Evolutionary conservation across 441 rosid species (phyloP), one percentile per base, ranked within the genome.

Genomic region (Eutrema salsugineum): DNA sequence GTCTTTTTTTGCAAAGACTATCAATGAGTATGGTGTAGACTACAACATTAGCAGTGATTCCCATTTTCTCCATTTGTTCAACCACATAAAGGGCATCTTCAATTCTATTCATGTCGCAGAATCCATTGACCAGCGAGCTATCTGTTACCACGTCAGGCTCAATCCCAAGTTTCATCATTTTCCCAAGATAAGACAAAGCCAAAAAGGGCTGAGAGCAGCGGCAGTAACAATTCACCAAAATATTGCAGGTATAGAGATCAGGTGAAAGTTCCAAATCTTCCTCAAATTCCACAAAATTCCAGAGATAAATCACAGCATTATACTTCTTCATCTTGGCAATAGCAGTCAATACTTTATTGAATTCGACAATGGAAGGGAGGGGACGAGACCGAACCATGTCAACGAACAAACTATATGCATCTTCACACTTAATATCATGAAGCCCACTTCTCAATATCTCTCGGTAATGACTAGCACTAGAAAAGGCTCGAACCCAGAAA

Each of bases 81-180:
- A 39, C 48, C 42, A 73, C 77, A 54, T 17, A 47, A 6, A 61
- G 0, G 4, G 78, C 78, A 27, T 57, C 70, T 0, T 47, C 0
- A 14, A 15, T 3, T 27, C 67, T 48, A 51, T 72, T 47, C 5
- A 15, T 2, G 16, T 1, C 38, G n/a, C 68, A 73, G 47, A 77
- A 22, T 3, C 79, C 81, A 38, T 66, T 54, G 39, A 73, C 64
- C 44, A 80, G 42, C 4, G 76, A 72, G 67, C 54, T 47, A 3
- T 43, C 50, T 3, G 73, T 80, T 11, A 73, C 73, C 0, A 11
- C 22, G 44, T 39, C 47, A 0, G 83, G 77, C 30, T 73, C 53
- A 15, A 77, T 46, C 15, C 83, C 79, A 33, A 70, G 79, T 57
- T 69, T 80, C 62, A 77, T 7, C 58, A 77, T 58, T 62, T 77